These are phyloP conservation scores for Dacryopinax primogenitus DNA, from an alignment of 768 basidiomycete genomes.

Conservation along the genomic window DNA sequence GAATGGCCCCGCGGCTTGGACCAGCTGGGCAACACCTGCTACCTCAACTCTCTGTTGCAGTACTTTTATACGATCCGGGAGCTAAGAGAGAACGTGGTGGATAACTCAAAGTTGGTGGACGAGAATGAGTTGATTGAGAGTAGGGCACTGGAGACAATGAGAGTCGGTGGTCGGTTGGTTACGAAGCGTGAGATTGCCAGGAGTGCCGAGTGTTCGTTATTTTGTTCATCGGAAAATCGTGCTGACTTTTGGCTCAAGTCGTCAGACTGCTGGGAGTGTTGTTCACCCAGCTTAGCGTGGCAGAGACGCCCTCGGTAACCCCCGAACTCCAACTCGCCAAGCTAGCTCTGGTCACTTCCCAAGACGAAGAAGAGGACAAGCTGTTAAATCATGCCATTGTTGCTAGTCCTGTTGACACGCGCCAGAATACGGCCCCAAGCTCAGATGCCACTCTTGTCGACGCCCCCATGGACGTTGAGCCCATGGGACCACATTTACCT, in stretches of 20 bases:
- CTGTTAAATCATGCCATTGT: slow-evolving; percentile 42
- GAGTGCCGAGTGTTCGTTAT: slow-evolving; percentile 63
- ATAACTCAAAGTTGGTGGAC: slow-evolving; percentile 60
- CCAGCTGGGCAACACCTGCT: slow-evolving; percentile 81
- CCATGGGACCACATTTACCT: not conserved
- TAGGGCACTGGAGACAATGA: slow-evolving; percentile 49
- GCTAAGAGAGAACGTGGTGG: slow-evolving; percentile 61
- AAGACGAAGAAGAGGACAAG: slow-evolving; percentile 81
- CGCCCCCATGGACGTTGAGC: slow-evolving; percentile 32
- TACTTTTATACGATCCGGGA: slow-evolving; percentile 96
- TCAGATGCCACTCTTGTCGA: slow-evolving; percentile 83
- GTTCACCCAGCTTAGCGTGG: slow-evolving; percentile 62
- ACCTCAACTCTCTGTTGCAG: slow-evolving; percentile 72
- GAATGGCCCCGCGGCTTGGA: slow-evolving; percentile 78
- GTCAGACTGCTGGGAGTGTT: slow-evolving; percentile 65
- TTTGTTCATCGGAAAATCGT: not conserved
- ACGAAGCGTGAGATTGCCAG: slow-evolving; percentile 68
- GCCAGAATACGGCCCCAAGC: slow-evolving; percentile 51
- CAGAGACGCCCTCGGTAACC: slow-evolving; percentile 54
- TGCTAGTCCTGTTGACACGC: slow-evolving; percentile 35
- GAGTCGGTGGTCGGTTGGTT: slow-evolving; percentile 77
- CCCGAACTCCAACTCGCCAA: slow-evolving; percentile 81
- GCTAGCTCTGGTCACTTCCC: slow-evolving; percentile 76
- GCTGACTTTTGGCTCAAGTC: slow-evolving; percentile 37
- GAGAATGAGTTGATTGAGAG: slow-evolving; percentile 36